Conservation (phyloP, 352 stramenopile genomes). For the Globisporangium camurandrum region DNA sequence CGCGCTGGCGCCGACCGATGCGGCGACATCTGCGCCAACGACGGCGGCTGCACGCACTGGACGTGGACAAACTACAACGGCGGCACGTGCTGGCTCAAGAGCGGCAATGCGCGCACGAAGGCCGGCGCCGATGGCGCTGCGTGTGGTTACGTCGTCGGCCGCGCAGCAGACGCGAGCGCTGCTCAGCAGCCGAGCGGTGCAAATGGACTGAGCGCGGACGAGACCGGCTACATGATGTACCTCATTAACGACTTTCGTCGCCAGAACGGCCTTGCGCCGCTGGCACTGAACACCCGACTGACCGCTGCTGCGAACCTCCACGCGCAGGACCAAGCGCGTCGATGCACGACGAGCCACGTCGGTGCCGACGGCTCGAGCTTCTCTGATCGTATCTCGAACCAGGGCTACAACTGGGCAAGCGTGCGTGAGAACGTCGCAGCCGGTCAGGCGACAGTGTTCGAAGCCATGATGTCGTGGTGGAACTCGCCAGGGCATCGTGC, state of each 20-base stretch:
- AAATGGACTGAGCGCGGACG: constrained; percentile 24
- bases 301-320: constrained; percentile 25
- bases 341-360: constrained; percentile 33
- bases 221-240: constrained; percentile 36
- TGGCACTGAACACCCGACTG: constrained; percentile 34
- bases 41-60: constrained; percentile 32
- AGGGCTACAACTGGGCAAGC: constrained; percentile 33
- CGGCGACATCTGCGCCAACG: constrained; percentile 16
- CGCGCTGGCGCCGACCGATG: constrained; percentile 1
- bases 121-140: constrained; percentile 16
- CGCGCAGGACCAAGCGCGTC: constrained; percentile 29
- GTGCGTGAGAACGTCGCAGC: constrained; percentile 43
- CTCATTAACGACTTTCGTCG: constrained; percentile 43
- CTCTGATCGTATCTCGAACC: constrained; percentile 25
- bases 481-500: constrained; percentile 27
- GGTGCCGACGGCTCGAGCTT: constrained; percentile 28
- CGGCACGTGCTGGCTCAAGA: constrained; percentile 58
- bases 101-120: constrained; percentile 5
- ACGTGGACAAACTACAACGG: constrained; percentile 44
- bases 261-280: constrained; percentile 19
- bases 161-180: constrained; percentile 13
- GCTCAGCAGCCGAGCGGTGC: constrained; percentile 1
- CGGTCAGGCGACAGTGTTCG: constrained; percentile 20
- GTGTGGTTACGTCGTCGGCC: constrained; percentile 32
- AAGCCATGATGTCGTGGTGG: constrained; percentile 39